Conservation (phyloP, 2,329 filamentous ascomycete genomes). For the Cadophora sp. region DNA sequence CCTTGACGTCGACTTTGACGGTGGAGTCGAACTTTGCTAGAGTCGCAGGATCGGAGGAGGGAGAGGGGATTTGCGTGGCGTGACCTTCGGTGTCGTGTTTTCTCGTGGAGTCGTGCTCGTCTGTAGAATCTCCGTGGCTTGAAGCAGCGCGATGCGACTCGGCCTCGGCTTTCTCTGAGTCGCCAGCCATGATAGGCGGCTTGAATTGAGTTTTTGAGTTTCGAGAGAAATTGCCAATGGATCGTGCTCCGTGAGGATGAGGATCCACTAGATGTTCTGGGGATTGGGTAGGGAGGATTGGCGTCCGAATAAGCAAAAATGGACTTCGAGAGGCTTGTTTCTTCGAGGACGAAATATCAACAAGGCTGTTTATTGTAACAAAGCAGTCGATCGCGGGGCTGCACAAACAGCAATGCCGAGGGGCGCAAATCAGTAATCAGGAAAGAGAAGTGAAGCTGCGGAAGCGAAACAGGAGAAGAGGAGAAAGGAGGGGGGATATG, state of each 20-base stretch:
- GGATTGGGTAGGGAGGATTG: background rate
- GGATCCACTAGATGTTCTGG: background rate
- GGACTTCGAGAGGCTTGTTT: background rate
- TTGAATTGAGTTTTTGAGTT: background rate
- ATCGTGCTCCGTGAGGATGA: background rate
- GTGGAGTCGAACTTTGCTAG: slow-evolving; percentile 51
- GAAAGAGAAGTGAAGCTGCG: background rate
- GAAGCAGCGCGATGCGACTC: slow-evolving; percentile 32
- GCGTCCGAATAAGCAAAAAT: background rate
- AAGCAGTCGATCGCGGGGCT: background rate
- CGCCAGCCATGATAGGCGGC: slow-evolving; percentile 43
- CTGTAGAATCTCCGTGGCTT: slow-evolving; percentile 33
- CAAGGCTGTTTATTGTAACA: slow-evolving; percentile 12
- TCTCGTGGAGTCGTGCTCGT: slow-evolving; percentile 28
- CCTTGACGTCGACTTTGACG: slow-evolving; percentile 44
- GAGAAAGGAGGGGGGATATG: background rate
- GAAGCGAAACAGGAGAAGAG: background rate
- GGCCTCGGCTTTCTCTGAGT: slow-evolving; percentile 38
- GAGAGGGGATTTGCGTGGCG: slow-evolving; percentile 63
- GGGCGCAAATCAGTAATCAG: background rate
- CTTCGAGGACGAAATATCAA: background rate
- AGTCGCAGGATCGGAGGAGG: slow-evolving; percentile 65
- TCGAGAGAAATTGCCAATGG: background rate
- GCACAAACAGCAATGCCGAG: background rate
- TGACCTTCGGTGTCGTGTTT: slow-evolving; percentile 46